Base-by-base conservation (phyloP, 179 eudicot species). In the Spergularia azorica region DNA sequence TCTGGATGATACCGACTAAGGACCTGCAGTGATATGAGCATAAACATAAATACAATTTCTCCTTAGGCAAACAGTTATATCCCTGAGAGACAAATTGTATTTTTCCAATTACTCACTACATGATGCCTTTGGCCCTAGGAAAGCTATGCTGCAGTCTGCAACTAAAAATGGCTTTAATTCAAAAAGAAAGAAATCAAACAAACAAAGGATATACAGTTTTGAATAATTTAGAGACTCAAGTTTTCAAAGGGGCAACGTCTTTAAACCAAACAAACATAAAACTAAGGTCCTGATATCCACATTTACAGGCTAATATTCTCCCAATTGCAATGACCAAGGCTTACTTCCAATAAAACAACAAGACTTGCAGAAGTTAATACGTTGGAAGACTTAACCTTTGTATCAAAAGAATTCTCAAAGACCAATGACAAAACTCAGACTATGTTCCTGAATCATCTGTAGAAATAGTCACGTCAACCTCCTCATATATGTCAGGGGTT, bases 1-100 rank as follows among this genome's bases (percentile, higher is more conserved):
- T 88, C 86, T 17, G 97, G 97, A 77, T 86, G 86, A 84, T 89
- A 82, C 73, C 73, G 88, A 59, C 63, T 79, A 82, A 94, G 98
- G 70, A 94, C 92, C 97, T 93, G 80, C 80, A 86, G 67, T 43
- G 46, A 26, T 56, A 68, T 60, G 70, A 72, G 9, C 14, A 41
- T 17, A 32, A 71, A 68, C 10, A 73, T 52, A 32, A 26, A 64
- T 3, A 41, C 51, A 75, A 41, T 61, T 66, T 70, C 46, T 26
- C 43, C 63, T 4, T 12, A 70, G 51, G 17, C 18, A 36, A 32
- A 43, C 48, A 26, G 48, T 6, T 4, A 3, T 43, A 43, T 43
- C 48, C 48, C 48, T 43, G 48, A 43, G 48, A 43, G 8, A 43
- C 8, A 43, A 4, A 4, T 43, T 43, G 48, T 36, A 63, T 63